Base-by-base conservation (phyloP, 2,329 filamentous ascomycete species). In the Neonectria sp. region DNA sequence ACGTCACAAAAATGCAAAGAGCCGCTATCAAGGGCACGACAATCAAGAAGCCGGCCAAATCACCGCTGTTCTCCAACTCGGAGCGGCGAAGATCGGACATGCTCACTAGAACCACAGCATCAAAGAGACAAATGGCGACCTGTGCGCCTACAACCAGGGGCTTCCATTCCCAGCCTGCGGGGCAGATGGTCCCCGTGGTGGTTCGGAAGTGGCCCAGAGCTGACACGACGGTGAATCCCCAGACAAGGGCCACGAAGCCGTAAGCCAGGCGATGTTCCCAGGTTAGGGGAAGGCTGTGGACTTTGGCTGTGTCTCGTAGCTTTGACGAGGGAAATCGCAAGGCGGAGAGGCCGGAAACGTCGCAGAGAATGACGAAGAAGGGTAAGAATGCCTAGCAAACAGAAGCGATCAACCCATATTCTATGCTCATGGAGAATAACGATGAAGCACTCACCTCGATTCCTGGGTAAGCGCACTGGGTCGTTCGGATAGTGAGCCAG, bases 401-500 rank as follows among this genome's bases (percentile, higher is more conserved):
- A 40, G 37, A 40, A 40, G 17, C 17, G 7, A 45, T 57, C 35
- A 57, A 31, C 37, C 25, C 12, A 21, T 45, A 21, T 57, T 29
- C 37, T 29, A 29, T 57, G 37, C 40, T 27, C 27, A 31, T 57
- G 37, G 27, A 57, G 37, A n/a, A 29, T 46, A 3, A 45, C 11
- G 55, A 27, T 46, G 27, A 57, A 57, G 27, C 13, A 57, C 55
- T 57, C 55, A 57, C 55, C 37, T 57, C 55, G 37, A 57, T 37
- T 57, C 55, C 55, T 45, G 35, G 55, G 55, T 57, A 57, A 57
- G 55, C 37, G 37, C 55, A 57, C 40, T 57, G 55, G 35, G 35
- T 45, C 12, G 55, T 57, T 57, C 55, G 35, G 55, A 57, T 37
- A 57, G 40, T 57, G 24, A 57, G 55, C 55, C 55, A 57, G 55